Conservation (phyloP, 2,329 filamentous ascomycete species). For the Colletotrichum tropicicola region DNA sequence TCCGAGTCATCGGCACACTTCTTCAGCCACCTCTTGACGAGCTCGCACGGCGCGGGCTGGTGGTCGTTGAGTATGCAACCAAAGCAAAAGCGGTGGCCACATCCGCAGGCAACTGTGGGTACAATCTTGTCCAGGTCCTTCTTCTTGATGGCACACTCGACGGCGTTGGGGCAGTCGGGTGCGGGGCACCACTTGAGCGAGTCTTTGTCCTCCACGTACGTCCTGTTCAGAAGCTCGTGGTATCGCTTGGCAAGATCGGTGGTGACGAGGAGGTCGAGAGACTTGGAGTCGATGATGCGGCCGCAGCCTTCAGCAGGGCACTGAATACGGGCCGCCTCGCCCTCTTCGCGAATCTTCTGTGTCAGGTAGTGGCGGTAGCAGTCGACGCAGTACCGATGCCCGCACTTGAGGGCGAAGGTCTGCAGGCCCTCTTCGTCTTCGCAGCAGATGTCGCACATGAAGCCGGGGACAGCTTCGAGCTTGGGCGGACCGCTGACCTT, state of each 20-base stretch:
- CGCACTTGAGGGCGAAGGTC: constrained; percentile 95
- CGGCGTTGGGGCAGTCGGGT: constrained; percentile 93
- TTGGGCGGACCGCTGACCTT: constrained; percentile 69
- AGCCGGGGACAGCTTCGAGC: constrained; percentile 77
- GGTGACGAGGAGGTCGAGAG: constrained; percentile 79
- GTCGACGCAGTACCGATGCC: constrained; percentile 89
- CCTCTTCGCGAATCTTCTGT: constrained; percentile 95
- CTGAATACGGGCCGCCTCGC: constrained; percentile 93
- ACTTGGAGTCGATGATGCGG: constrained; percentile 89
- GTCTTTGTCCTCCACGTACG: constrained; percentile 97
- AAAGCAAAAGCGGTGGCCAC: constrained; percentile 92
- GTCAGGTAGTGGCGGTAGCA: constrained; percentile 92
- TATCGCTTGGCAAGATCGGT: constrained; percentile 71
- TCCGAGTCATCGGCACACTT: constrained; percentile 99
- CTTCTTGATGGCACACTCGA: constrained; percentile 89
- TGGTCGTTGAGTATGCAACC: constrained; percentile 91
- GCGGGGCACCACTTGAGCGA: constrained; percentile 97
- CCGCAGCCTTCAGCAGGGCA: constrained; percentile 90
- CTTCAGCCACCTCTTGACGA: constrained; percentile 96
- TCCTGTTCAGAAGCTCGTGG: constrained; percentile 85
- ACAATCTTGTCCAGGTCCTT: constrained; percentile 87
- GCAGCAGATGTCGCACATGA: constrained; percentile 95
- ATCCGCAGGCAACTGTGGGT: constrained; percentile 87
- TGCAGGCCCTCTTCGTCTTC: constrained; percentile 82
- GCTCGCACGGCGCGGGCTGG: constrained; percentile 87